Conservation (phyloP, 1,284 basidiomycete genomes). For the Heterobasidion occidentale region DNA sequence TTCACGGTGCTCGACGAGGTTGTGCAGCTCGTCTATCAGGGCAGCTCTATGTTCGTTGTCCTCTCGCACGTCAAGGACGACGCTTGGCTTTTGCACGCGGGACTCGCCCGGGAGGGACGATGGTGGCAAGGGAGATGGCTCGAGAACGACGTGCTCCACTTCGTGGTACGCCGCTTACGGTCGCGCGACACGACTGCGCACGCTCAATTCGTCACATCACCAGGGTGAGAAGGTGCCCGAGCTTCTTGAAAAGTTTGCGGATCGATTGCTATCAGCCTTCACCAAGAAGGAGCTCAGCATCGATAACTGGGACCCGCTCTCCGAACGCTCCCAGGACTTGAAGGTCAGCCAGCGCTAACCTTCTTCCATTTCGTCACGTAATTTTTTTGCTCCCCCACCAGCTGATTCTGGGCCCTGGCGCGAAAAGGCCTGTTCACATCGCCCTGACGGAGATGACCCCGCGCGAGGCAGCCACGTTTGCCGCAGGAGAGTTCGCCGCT, state of each 20-base stretch:
- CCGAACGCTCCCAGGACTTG: neutral
- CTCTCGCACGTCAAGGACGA: slow-evolving; percentile 44
- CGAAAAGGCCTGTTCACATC: slow-evolving; percentile 48
- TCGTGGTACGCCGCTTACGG: slow-evolving; percentile 37
- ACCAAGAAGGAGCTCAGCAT: neutral
- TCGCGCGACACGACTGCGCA: neutral
- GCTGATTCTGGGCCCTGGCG: slow-evolving; percentile 50
- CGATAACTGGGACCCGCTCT: neutral
- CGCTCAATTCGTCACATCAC: neutral
- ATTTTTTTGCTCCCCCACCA: slow-evolving; percentile 17
- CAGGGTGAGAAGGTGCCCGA: neutral
- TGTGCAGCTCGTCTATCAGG: slow-evolving; percentile 62
- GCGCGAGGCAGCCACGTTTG: slow-evolving; percentile 47
- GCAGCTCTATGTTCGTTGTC: slow-evolving; percentile 52
- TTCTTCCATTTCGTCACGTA: neutral
- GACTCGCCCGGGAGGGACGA: slow-evolving; percentile 49
- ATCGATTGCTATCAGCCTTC: neutral
- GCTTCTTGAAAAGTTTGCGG: neutral
- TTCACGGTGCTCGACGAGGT: slow-evolving; percentile 59
- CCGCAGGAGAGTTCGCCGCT: slow-evolving; percentile 45
- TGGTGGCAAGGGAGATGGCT: slow-evolving; percentile 66
- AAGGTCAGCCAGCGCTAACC: slow-evolving; percentile 1
- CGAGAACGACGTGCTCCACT: slow-evolving; percentile 39
- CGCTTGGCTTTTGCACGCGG: slow-evolving; percentile 49
- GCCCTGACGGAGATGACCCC: slow-evolving; percentile 43